These are phyloP conservation scores for Aspergillus sp. DNA, from an alignment of 2,329 filamentous ascomycete species.

Conservation along the genomic window DNA sequence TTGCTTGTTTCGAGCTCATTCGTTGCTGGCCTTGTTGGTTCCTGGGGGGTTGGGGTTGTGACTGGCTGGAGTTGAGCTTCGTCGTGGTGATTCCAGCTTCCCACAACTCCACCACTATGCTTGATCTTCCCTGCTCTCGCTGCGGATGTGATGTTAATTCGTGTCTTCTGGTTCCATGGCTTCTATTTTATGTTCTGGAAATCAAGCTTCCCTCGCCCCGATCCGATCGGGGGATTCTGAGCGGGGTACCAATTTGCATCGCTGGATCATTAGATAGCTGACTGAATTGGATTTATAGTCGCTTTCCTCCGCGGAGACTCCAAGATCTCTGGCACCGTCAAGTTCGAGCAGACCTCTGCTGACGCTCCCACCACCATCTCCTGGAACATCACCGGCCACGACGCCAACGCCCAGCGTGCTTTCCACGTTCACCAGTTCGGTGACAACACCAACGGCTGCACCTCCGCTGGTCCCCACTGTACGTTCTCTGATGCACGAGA, in stretches of 20 bases:
- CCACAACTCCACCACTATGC: not conserved
- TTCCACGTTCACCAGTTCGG: slow-evolving; percentile 99
- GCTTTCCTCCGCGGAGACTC: slow-evolving; percentile 97
- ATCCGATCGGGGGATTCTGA: too few relatives aligned
- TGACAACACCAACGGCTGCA: slow-evolving; percentile 99
- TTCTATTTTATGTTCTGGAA: not conserved
- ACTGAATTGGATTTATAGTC: slow-evolving; percentile 51
- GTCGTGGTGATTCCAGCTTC: too few relatives aligned
- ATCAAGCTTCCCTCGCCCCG: too few relatives aligned
- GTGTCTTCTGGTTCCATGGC: not conserved
- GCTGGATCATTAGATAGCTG: too few relatives aligned
- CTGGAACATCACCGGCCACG: slow-evolving; percentile 89
- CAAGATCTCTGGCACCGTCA: slow-evolving; percentile 87
- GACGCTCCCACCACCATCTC: slow-evolving; percentile 75
- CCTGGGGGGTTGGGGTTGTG: too few relatives aligned
- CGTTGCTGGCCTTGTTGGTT: not conserved
- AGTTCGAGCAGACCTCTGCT: slow-evolving; percentile 90
- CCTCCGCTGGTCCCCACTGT: slow-evolving; percentile 96
- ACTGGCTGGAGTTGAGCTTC: too few relatives aligned
- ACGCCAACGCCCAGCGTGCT: slow-evolving; percentile 92
- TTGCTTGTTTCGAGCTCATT: not conserved
- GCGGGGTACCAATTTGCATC: too few relatives aligned
- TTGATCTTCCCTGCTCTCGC: not conserved
- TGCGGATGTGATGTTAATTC: not conserved
- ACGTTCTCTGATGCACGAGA: slow-evolving; percentile 36